Evolutionary conservation across 2,329 filamentous ascomycete genomes (phyloP).

Genomic region (Penicillium sp.): DNA sequence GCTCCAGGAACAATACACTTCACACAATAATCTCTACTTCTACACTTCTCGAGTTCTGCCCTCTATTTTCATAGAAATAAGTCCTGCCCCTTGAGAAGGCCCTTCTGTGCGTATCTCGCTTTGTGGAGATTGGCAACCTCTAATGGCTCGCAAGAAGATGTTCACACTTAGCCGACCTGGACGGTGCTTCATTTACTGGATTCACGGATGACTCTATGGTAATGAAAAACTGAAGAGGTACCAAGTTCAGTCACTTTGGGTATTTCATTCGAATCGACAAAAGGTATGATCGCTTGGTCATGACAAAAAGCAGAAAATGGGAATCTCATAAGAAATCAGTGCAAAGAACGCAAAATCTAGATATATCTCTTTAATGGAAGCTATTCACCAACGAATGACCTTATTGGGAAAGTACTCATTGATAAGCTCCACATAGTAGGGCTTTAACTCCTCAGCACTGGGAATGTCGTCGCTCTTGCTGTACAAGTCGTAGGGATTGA

Average conservation of each 20-base stretch:
- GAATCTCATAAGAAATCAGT: slow-evolving; percentile 18
- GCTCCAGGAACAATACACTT: slow-evolving; percentile 7
- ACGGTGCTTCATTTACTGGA: too few species aligned
- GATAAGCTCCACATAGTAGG: slow-evolving; percentile 72
- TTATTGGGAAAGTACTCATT: slow-evolving; percentile 70
- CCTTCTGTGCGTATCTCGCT: too few species aligned
- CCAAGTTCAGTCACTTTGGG: too few species aligned
- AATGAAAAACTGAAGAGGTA: too few species aligned
- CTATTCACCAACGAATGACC: slow-evolving; percentile 65
- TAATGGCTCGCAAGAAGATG: too few species aligned
- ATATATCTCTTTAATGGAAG: background rate
- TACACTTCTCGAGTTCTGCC: background rate
- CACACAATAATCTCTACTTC: background rate
- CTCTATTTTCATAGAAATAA: too few species aligned
- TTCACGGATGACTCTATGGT: too few species aligned
- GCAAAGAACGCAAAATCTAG: background rate
- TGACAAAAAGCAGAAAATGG: slow-evolving; percentile 12
- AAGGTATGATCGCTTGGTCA: slow-evolving; percentile 15
- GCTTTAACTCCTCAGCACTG: slow-evolving; percentile 73
- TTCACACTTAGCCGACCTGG: too few species aligned
- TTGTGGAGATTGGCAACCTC: too few species aligned
- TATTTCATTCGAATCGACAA: slow-evolving; percentile 5
- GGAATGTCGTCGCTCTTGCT: slow-evolving; percentile 85
- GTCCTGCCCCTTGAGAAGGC: too few species aligned
- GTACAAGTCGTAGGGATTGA: slow-evolving; percentile 90